Evolutionary conservation across 2,329 filamentous ascomycete genomes (phyloP), one percentile per base, ranked within the genome.

Genomic region (Fusarium sp.): DNA sequence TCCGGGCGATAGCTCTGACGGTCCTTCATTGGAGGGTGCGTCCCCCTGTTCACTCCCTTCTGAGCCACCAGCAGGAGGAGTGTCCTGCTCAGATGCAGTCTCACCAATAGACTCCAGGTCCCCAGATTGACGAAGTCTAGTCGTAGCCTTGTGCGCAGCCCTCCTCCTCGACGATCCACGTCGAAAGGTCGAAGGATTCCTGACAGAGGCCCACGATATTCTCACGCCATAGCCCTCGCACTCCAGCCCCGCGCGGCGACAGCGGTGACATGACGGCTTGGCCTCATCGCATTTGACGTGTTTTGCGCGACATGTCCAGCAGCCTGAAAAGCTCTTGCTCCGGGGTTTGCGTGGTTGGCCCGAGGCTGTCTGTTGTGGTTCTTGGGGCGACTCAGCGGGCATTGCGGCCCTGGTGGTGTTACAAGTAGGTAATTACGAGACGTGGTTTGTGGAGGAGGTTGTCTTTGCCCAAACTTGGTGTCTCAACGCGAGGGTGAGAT

Each of bases 221-320:
- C 72, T 67, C 0, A 74, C 62, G 4, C 71, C 72, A 31, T 74
- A 74, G 0, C 72, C 72, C 10, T 74, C 72, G 2, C 72, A 74
- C 5, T 57, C 49, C 1, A 72, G 17, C 1, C 72, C 72, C 0
- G 70, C 62, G 15, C 63, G 65, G 2, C 55, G 70, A 21, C 72
- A 74, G 7, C 72, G 72, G 14, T 63, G 47, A 36, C 72, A 74
- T 2, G 54, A 44, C 1, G 72, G 72, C 5, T 70, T 67, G 0
- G 63, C 51, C 50, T 74, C 72, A 33, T 71, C 69, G 50, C 69
- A 71, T 15, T 74, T 74, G 56, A 74, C 56, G 26, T 74, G 72
- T 33, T 73, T 74, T 7, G 72, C 70, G 7, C 72, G 59, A 59
- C 72, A 74, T 1, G 72, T 74, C 72, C 72, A 74, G 49, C 72